A percentile compares a stretch with the other conserved stretches of the same genome.
Evolutionary conservation across 208 protist species (phyloP).

Genomic region (Willaertia magna): DNA sequence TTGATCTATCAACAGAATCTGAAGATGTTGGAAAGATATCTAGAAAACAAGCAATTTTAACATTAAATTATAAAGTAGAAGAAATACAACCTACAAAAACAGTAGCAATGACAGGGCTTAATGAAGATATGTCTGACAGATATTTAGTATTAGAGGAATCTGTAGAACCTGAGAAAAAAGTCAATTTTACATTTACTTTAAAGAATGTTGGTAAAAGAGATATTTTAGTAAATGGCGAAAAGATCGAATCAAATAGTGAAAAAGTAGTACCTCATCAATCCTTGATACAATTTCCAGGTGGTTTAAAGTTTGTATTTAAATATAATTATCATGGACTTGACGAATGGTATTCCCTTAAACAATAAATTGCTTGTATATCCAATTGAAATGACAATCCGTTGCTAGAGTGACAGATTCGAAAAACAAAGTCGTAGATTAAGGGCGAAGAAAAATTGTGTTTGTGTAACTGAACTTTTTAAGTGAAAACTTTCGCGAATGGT

Average conservation of each 20-base stretch:
- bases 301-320: slow-evolving; percentile 4
- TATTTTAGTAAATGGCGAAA: not conserved
- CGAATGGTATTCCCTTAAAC: no score
- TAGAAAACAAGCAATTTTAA: not conserved
- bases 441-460: no score
- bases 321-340: not conserved
- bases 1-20: not conserved
- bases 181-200: not conserved
- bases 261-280: not conserved
- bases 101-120: not conserved
- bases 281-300: not conserved
- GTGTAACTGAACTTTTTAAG: no score
- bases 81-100: not conserved
- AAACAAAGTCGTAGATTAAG: no score
- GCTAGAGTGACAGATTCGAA: no score
- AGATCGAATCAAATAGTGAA: not conserved
- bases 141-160: not conserved
- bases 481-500: no score
- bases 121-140: not conserved
- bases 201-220: slow-evolving; percentile 2
- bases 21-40: not conserved
- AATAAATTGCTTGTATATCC: no score
- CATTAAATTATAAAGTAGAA: not conserved
- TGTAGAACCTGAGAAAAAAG: not conserved
- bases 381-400: no score